Conservation (phyloP, 2,329 filamentous ascomycete genomes). For the Aspergillus alliaceus region DNA sequence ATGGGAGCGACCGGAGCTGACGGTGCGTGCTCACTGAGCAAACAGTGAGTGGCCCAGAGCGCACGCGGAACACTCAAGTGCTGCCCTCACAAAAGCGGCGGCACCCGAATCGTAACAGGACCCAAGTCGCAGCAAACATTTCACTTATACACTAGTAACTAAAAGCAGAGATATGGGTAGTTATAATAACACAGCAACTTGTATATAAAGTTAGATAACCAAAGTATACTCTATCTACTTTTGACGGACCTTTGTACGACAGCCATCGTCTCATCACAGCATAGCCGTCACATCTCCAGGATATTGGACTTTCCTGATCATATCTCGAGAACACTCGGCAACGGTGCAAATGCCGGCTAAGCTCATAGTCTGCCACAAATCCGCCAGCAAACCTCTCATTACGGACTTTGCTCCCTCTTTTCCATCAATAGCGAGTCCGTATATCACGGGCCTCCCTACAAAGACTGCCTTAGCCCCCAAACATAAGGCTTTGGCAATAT, state of each 20-base stretch:
- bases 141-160: background rate
- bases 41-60: background rate
- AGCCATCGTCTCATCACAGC: slow-evolving; percentile 22
- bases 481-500: slow-evolving; percentile 53
- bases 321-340: slow-evolving; percentile 33
- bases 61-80: background rate
- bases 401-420: slow-evolving; percentile 56
- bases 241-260: too few relatives aligned
- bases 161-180: too few relatives aligned
- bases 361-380: slow-evolving; percentile 58
- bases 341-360: slow-evolving; percentile 50
- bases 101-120: background rate
- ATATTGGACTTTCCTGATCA: slow-evolving; percentile 37
- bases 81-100: background rate
- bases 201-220: too few relatives aligned
- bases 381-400: slow-evolving; percentile 52
- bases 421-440: slow-evolving; percentile 57
- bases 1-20: background rate
- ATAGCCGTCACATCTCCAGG: slow-evolving; percentile 35
- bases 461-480: slow-evolving; percentile 60
- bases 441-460: slow-evolving; percentile 59
- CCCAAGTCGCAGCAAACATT: background rate
- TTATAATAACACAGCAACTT: too few relatives aligned
- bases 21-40: background rate
- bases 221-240: too few relatives aligned